A percentile compares a stretch with the other conserved stretches of the same genome.
phyloP scores from a whole-genome alignment of 2,329 filamentous ascomycete genomes.

The Nakataea oryzae region DNA sequence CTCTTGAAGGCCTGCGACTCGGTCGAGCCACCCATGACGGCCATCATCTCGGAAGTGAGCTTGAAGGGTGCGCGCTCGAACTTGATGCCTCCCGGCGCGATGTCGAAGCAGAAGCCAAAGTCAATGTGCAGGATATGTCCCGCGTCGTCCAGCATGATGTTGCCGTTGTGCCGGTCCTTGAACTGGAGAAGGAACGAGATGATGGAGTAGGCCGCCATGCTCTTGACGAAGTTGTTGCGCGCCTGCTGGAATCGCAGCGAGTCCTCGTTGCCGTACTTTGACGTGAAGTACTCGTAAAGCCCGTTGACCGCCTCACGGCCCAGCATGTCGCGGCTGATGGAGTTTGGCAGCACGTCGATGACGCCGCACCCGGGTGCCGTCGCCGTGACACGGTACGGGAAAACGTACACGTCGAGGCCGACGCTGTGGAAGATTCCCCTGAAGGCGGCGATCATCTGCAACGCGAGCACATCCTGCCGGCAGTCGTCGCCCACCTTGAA shows the following conservation, averaged over 20 bases:
- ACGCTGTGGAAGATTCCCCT: conserved; percentile 93
- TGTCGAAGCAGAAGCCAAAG: conserved; percentile 99
- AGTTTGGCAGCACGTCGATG: conserved; percentile 95
- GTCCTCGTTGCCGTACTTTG: conserved; percentile 94
- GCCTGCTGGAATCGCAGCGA: conserved; percentile 91
- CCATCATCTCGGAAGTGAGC: conserved; percentile 92
- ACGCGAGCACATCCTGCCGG: conserved; percentile 86
- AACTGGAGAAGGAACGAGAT: conserved; percentile 96
- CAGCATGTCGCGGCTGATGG: conserved; percentile 96
- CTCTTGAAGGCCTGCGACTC: conserved; percentile 83
- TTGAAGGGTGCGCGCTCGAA: conserved; percentile 99
- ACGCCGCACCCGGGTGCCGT: conserved; percentile 96
- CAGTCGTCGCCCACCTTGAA: conserved; percentile 99
- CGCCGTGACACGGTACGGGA: conserved; percentile 92
- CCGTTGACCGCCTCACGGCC: conserved; percentile 96
- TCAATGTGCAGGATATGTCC: conserved; percentile 98
- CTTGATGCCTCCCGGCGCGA: conserved; percentile 89
- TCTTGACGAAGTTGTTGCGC: conserved; percentile 95
- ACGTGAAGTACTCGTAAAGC: conserved; percentile 95
- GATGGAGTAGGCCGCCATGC: conserved; percentile 96
- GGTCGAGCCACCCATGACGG: conserved; percentile 89
- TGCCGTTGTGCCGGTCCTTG: conserved; percentile 98
- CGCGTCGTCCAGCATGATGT: conserved; percentile 98
- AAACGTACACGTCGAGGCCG: conserved; percentile 92
- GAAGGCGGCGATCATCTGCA: conserved; percentile 98